phyloP scores from a whole-genome alignment of 371 early-diverging fungal species.

The Zopfochytrium polystomum region DNA sequence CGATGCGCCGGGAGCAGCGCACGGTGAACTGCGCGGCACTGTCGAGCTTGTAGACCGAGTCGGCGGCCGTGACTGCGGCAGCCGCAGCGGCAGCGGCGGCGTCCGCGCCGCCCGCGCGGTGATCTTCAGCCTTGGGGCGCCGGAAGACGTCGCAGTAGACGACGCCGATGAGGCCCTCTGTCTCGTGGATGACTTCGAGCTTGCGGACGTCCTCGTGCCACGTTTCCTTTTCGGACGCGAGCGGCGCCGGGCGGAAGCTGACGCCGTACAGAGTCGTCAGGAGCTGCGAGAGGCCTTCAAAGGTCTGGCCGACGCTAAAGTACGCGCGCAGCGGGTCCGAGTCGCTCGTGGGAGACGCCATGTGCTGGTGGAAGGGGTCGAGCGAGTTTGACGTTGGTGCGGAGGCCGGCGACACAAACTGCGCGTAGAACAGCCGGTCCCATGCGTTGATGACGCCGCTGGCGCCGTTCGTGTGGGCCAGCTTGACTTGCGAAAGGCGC shows the following conservation, averaged over 20 bases:
- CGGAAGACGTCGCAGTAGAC: conserved; percentile 90
- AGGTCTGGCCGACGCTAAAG: conserved; percentile 82
- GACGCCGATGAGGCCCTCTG: conserved; percentile 74
- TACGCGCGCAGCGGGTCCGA: conserved; percentile 52
- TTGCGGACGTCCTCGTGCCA: conserved; percentile 90
- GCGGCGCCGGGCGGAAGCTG: conserved; percentile 63
- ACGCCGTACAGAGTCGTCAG: conserved; percentile 84
- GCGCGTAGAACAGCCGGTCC: conserved; percentile 76
- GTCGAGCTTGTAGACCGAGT: conserved; percentile 58
- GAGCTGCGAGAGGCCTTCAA: conserved; percentile 79
- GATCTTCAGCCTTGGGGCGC: conserved; percentile 39
- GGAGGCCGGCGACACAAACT: conserved; percentile 32
- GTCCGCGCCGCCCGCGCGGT: no score
- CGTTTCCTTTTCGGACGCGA: conserved; percentile 57
- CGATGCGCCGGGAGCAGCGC: conserved; percentile 81
- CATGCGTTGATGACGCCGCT: conserved; percentile 62
- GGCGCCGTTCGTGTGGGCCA: conserved; percentile 11
- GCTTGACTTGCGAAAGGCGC: conserved; percentile 26
- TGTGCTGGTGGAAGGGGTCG: conserved; percentile 30
- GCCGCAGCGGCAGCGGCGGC: no score
- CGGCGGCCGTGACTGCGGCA: conserved; percentile 24
- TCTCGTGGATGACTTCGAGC: conserved; percentile 80
- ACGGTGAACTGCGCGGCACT: conserved; percentile 95
- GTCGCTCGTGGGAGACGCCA: conserved; percentile 14
- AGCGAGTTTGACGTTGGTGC: conserved; percentile 13